Evolutionary conservation across 306 rosid genomes (phyloP).

Genomic region (Leucaena leucocephala): DNA sequence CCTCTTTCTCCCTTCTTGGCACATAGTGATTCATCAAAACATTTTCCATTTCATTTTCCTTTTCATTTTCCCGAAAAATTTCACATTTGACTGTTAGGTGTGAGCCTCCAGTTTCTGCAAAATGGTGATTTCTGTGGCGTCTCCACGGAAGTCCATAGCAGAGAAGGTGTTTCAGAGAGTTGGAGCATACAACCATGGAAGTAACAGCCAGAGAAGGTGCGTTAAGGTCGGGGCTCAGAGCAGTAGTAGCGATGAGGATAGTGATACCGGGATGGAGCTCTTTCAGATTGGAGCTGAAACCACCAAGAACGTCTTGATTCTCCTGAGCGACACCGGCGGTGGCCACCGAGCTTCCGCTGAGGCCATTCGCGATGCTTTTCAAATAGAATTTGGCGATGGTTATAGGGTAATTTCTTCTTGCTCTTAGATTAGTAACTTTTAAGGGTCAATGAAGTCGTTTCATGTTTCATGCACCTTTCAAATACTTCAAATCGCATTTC

Average conservation of each 20-base stretch:
- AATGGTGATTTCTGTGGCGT: slow-evolving; percentile 61
- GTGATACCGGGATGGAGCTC: slow-evolving; percentile 69
- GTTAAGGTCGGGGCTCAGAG: slow-evolving; percentile 35
- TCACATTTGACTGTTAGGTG: slow-evolving; percentile 27
- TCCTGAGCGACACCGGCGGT: slow-evolving; percentile 98
- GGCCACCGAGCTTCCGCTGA: slow-evolving; percentile 99
- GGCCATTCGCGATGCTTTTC: slow-evolving; percentile 90
- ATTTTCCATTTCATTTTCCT: background rate
- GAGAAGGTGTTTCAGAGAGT: slow-evolving; percentile 67
- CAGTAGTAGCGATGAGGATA: slow-evolving; percentile 38
- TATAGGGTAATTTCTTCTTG: slow-evolving; percentile 58
- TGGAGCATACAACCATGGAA: slow-evolving; percentile 49
- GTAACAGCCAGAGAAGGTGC: slow-evolving; percentile 38
- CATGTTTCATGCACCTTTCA: background rate
- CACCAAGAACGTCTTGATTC: slow-evolving; percentile 85
- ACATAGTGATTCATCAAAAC: background rate
- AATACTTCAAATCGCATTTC: background rate
- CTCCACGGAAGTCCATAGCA: slow-evolving; percentile 63
- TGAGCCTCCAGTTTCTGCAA: background rate
- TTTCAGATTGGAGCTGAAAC: slow-evolving; percentile 90
- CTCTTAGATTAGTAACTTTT: background rate
- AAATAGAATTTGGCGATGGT: slow-evolving; percentile 76
- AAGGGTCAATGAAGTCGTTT: background rate
- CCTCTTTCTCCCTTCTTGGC: background rate
- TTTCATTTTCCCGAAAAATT: slow-evolving; percentile 29